Conservation (phyloP, 2,329 filamentous ascomycete species). For the Colletotrichum sp. region DNA sequence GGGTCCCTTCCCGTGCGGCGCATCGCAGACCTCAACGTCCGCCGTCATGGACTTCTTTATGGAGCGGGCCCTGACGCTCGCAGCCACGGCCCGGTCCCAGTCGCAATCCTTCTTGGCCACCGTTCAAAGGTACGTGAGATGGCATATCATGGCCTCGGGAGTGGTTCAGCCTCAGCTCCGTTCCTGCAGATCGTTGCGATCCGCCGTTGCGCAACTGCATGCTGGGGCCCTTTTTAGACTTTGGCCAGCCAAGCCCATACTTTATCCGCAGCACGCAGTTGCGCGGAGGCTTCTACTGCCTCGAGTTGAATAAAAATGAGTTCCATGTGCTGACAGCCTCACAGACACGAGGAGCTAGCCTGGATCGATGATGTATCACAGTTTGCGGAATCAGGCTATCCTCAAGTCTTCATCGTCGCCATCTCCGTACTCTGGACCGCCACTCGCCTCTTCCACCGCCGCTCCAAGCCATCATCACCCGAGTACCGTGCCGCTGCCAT, state of each 20-base stretch:
- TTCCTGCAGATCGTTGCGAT: not conserved
- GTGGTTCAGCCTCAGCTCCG: not conserved
- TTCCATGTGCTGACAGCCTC: not conserved
- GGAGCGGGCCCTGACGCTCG: slow-evolving; percentile 9
- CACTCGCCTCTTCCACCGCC: slow-evolving; percentile 35
- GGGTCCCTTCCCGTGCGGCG: not conserved
- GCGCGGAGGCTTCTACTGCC: not conserved
- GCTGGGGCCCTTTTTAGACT: not conserved
- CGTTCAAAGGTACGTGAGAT: slow-evolving; percentile 2
- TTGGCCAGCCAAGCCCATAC: not conserved
- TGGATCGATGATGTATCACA: slow-evolving; percentile 44
- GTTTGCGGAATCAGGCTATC: slow-evolving; percentile 44
- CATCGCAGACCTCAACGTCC: not conserved
- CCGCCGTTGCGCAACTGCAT: not conserved
- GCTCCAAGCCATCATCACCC: slow-evolving; percentile 27
- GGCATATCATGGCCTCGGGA: not conserved
- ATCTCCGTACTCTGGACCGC: slow-evolving; percentile 40
- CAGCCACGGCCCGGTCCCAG: not conserved
- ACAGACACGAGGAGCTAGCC: not conserved
- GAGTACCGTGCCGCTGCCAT: slow-evolving; percentile 42
- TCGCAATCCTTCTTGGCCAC: not conserved
- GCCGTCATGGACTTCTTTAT: not conserved
- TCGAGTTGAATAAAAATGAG: not conserved
- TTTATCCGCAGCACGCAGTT: not conserved
- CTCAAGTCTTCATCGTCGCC: slow-evolving; percentile 41